phyloP scores from a whole-genome alignment of 2,329 filamentous ascomycete genomes.

The Ascomycota sp. region DNA sequence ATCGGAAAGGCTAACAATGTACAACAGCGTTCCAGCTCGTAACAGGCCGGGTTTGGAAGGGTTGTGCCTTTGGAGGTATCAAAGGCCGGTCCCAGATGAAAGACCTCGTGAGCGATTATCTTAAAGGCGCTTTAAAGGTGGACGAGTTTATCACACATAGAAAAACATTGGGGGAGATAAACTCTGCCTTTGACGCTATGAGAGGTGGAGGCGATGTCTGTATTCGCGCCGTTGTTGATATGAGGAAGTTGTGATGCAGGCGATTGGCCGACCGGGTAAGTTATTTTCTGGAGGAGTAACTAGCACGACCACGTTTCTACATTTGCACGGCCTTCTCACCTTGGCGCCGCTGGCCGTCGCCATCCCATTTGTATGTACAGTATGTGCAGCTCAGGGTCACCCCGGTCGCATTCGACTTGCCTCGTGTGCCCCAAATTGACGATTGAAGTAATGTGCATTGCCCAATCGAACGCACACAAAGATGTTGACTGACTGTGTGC shows the following conservation, averaged over 20 bases:
- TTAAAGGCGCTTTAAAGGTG: slow-evolving; percentile 77
- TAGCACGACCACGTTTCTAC: background rate
- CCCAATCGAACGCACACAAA: no score
- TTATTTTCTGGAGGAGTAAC: background rate
- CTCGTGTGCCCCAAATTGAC: no score
- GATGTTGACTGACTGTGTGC: no score
- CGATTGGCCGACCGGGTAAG: background rate
- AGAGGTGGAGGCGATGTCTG: slow-evolving; percentile 85
- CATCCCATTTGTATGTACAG: no score
- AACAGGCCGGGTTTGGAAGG: slow-evolving; percentile 92
- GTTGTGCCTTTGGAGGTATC: slow-evolving; percentile 92
- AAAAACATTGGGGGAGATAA: slow-evolving; percentile 62
- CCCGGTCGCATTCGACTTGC: no score
- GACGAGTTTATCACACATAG: slow-evolving; percentile 98
- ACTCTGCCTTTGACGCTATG: slow-evolving; percentile 80
- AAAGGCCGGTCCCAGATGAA: slow-evolving; percentile 89
- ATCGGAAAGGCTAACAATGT: background rate
- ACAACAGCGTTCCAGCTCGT: slow-evolving; percentile 81
- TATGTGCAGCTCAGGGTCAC: no score
- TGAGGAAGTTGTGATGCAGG: slow-evolving; percentile 18
- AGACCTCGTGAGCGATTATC: slow-evolving; percentile 70
- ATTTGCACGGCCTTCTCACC: no score
- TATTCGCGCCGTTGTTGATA: slow-evolving; percentile 76
- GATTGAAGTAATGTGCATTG: no score
- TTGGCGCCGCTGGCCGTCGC: no score